Evolutionary conservation across 768 basidiomycete species (phyloP).

Genomic region (Erythrobasidium yunnanense): DNA sequence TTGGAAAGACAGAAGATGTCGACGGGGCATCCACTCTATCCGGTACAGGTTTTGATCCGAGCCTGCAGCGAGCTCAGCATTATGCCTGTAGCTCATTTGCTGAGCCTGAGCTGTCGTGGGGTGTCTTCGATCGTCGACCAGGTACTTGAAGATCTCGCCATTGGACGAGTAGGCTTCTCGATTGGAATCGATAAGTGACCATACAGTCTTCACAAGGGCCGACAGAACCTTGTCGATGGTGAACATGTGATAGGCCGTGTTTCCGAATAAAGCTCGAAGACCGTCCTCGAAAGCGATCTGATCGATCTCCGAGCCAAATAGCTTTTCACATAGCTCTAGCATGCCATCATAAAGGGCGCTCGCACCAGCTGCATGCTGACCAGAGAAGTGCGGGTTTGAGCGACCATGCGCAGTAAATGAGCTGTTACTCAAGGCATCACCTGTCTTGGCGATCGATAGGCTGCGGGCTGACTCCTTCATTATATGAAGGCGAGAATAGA

Average conservation of each 20-base stretch:
- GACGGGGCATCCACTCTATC: slow-evolving; percentile 43
- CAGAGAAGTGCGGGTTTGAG: slow-evolving; percentile 16
- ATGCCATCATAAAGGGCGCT: slow-evolving; percentile 76
- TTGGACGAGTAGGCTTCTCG: slow-evolving; percentile 59
- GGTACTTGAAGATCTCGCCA: slow-evolving; percentile 31
- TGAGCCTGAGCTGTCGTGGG: slow-evolving; percentile 37
- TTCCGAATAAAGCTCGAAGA: slow-evolving; percentile 87
- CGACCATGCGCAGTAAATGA: slow-evolving; percentile 36
- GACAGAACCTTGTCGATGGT: slow-evolving; percentile 87
- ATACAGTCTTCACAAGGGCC: slow-evolving; percentile 80
- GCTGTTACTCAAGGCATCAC: slow-evolving; percentile 48
- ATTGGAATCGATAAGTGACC: slow-evolving; percentile 66
- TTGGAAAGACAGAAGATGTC: slow-evolving; percentile 40
- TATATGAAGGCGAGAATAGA: slow-evolving; percentile 73
- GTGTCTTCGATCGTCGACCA: slow-evolving; percentile 32
- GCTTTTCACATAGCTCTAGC: slow-evolving; percentile 77
- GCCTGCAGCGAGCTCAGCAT: slow-evolving; percentile 43
- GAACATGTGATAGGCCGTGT: slow-evolving; percentile 80
- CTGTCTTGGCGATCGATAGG: slow-evolving; percentile 13
- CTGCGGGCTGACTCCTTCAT: slow-evolving; percentile 54
- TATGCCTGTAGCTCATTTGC: slow-evolving; percentile 46
- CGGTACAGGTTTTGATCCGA: slow-evolving; percentile 46
- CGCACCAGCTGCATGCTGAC: slow-evolving; percentile 40
- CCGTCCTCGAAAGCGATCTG: slow-evolving; percentile 87
- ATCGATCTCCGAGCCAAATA: slow-evolving; percentile 88